Conservation (phyloP, 192 early-diverging fungal species). For the Obelidium mucronatum region DNA sequence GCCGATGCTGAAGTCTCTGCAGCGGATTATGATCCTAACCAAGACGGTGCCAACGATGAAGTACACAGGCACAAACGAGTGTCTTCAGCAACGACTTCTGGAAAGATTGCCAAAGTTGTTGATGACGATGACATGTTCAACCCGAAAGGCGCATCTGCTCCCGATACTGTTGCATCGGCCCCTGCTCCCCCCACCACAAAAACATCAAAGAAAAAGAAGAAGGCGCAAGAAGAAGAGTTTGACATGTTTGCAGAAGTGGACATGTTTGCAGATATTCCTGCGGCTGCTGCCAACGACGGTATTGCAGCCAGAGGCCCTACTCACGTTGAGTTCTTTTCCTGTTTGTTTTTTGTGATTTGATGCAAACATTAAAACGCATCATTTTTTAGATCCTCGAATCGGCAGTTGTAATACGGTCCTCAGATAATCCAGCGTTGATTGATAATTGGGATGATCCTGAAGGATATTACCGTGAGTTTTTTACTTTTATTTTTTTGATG, state of each 20-base stretch:
- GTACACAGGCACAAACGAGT: conserved; percentile 19
- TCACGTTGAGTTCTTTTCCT: conserved; percentile 37
- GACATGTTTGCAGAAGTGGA: conserved; percentile 85
- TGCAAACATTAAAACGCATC: conserved; percentile 6
- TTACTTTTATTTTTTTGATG: too few relatives aligned
- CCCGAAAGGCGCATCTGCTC: background rate
- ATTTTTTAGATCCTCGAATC: conserved; percentile 48
- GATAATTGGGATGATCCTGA: conserved; percentile 98
- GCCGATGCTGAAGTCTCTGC: conserved; percentile 46
- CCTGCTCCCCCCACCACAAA: too few relatives aligned
- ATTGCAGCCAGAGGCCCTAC: conserved; percentile 21
- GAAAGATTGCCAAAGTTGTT: conserved; percentile 18
- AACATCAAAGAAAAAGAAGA: conserved; percentile 6
- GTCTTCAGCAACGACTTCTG: background rate
- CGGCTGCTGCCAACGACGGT: conserved; percentile 30
- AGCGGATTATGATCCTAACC: conserved; percentile 83
- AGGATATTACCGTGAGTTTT: conserved; percentile 94
- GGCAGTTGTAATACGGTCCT: conserved; percentile 46
- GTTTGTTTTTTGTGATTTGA: conserved; percentile 21
- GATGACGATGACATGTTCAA: conserved; percentile 40
- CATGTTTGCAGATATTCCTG: conserved; percentile 64
- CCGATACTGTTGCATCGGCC: background rate
- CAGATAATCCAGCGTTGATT: conserved; percentile 60
- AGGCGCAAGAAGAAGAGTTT: conserved; percentile 4
- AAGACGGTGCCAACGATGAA: conserved; percentile 75